These are phyloP conservation scores for Suhomyces ambrosiae DNA, from an alignment of 1,139 yeast genomes.

Conservation along the genomic window DNA sequence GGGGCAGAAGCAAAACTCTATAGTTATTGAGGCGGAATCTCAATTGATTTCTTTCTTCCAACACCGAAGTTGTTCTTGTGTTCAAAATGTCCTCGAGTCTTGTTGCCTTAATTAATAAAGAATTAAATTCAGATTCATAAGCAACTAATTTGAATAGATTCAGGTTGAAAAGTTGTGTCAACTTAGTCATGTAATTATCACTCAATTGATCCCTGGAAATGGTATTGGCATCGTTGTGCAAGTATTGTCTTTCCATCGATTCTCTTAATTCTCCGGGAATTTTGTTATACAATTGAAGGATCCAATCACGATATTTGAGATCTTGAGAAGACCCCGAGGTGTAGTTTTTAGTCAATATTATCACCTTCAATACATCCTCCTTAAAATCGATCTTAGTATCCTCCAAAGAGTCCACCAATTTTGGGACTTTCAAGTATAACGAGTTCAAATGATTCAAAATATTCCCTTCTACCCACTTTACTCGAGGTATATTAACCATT, in stretches of 20 bases:
- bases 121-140: slow-evolving; percentile 43
- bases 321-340: slow-evolving; percentile 36
- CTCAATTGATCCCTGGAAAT: slow-evolving; percentile 43
- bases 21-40: slow-evolving; percentile 28
- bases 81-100: slow-evolving; percentile 45
- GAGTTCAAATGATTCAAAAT: slow-evolving; percentile 40
- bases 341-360: slow-evolving; percentile 43
- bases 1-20: slow-evolving; percentile 26
- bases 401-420: slow-evolving; percentile 59
- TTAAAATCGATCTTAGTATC: slow-evolving; percentile 65
- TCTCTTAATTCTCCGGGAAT: slow-evolving; percentile 42
- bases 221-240: slow-evolving; percentile 21
- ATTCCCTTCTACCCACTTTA: slow-evolving; percentile 53
- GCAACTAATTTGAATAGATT: slow-evolving; percentile 44
- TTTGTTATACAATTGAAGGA: slow-evolving; percentile 31
- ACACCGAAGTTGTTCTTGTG: slow-evolving; percentile 27
- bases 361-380: slow-evolving; percentile 67
- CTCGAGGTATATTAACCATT: slow-evolving; percentile 64
- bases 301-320: slow-evolving; percentile 45
- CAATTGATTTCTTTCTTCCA: slow-evolving; percentile 33
- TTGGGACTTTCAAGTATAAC: slow-evolving; percentile 58
- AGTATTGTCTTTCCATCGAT: slow-evolving; percentile 37
- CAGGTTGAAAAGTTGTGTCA: slow-evolving; percentile 42
- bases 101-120: slow-evolving; percentile 35
- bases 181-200: slow-evolving; percentile 32